phyloP scores from a whole-genome alignment of 179 eudicot species.

The Nepenthes alata region DNA sequence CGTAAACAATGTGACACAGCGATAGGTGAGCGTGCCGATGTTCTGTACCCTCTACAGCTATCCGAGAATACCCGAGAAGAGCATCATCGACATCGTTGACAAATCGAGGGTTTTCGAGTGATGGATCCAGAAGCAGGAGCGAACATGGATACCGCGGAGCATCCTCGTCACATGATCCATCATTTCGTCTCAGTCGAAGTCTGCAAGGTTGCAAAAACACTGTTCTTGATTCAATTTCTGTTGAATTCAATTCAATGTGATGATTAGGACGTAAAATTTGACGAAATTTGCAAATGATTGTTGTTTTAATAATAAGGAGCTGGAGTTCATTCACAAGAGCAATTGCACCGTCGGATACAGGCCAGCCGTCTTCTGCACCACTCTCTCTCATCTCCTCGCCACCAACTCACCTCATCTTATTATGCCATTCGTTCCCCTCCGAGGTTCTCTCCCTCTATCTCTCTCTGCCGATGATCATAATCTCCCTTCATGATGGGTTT shows the following conservation, averaged over 20 bases:
- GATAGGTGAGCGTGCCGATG: no score
- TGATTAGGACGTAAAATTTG: no score
- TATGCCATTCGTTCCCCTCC: slow-evolving; percentile 67
- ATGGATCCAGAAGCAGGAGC: not conserved
- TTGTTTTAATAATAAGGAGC: slow-evolving; percentile 31
- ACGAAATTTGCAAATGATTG: no score
- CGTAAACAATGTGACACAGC: no score
- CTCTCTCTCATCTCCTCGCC: slow-evolving; percentile 88
- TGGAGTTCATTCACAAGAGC: slow-evolving; percentile 85
- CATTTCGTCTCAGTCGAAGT: slow-evolving; percentile 42
- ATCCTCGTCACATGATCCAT: slow-evolving; percentile 55
- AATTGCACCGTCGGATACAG: slow-evolving; percentile 81
- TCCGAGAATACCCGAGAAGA: no score
- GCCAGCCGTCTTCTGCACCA: slow-evolving; percentile 84
- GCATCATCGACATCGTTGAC: no score
- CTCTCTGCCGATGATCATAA: not conserved
- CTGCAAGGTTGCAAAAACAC: slow-evolving; percentile 43
- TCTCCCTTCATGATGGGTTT: not conserved
- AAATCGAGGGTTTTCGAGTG: no score
- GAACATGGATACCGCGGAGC: slow-evolving; percentile 5
- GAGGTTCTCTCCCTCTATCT: slow-evolving; percentile 28
- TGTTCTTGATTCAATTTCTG: not conserved
- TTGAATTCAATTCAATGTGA: no score
- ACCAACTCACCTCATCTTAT: slow-evolving; percentile 66
- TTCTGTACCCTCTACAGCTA: no score